Conservation (phyloP, 352 stramenopile species). For the Phytophthora sansomeana region DNA sequence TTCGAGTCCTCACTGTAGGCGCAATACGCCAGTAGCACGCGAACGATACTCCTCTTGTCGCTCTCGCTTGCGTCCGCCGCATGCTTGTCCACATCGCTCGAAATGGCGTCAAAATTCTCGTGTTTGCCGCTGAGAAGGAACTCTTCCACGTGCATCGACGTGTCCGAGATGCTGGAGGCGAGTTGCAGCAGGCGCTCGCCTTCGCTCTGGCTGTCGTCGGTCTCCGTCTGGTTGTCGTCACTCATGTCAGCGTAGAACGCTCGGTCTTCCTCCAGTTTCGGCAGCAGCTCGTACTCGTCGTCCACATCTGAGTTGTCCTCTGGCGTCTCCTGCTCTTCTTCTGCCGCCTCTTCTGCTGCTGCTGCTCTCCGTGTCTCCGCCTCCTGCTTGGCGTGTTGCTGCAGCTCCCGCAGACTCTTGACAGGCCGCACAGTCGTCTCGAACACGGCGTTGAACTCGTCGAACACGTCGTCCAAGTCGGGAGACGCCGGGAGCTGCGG, state of each 20-base stretch:
- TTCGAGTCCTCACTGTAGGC: conserved; percentile 79
- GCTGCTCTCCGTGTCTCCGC: conserved; percentile 3
- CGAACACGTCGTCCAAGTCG: conserved; percentile 39
- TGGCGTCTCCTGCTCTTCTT: conserved; percentile 12
- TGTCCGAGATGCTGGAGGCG: conserved; percentile 44
- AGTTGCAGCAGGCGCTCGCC: conserved; percentile 42
- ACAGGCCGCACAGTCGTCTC: conserved; percentile 21
- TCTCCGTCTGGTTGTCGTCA: conserved; percentile 34
- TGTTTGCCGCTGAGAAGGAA: conserved; percentile 64
- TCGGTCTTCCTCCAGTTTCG: conserved; percentile 39
- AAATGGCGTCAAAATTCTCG: conserved; percentile 59
- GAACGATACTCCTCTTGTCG: conserved; percentile 55
- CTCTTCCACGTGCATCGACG: conserved; percentile 58
- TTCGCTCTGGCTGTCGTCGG: conserved; percentile 21
- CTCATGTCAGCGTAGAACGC: conserved; percentile 39
- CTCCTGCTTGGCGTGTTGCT: conserved; percentile 21
- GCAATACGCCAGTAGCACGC: conserved; percentile 74
- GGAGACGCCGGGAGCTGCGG: conserved; percentile 12
- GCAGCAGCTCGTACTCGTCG: conserved; percentile 48
- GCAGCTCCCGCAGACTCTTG: conserved; percentile 31
- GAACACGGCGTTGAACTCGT: conserved; percentile 45
- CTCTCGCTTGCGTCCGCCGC: conserved; percentile 43
- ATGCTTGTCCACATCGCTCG: conserved; percentile 51
- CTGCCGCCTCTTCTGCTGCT: not conserved
- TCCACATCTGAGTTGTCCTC: conserved; percentile 31